Evolutionary conservation across 495 filamentous ascomycete species (phyloP).

Genomic region (Lophiotrema nucula): DNA sequence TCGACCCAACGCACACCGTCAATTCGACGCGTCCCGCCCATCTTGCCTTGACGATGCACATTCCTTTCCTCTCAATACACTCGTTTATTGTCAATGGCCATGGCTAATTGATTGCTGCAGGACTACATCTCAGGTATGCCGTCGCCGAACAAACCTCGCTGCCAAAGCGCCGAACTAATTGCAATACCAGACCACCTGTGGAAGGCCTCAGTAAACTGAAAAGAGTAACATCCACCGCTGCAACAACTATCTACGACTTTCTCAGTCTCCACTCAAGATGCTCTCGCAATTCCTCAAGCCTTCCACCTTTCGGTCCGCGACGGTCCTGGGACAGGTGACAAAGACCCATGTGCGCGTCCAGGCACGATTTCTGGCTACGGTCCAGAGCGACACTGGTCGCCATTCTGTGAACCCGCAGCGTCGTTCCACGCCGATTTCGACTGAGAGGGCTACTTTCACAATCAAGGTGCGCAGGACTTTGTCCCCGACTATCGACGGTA

Average conservation of each 20-base stretch:
- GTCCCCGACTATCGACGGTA: not conserved
- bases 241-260: conserved; percentile 12
- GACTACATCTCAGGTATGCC: conserved; percentile 40
- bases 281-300: conserved; percentile 65
- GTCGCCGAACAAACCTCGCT: not conserved
- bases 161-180: conserved; percentile 31
- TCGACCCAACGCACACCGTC: conserved; percentile 20
- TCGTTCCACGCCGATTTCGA: conserved; percentile 57
- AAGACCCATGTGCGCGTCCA: conserved; percentile 51
- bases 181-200: conserved; percentile 81
- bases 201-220: conserved; percentile 86
- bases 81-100: conserved; percentile 6
- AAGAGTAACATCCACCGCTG: conserved; percentile 24
- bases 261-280: conserved; percentile 53
- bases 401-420: conserved; percentile 47
- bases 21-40: conserved; percentile 7
- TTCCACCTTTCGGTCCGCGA: conserved; percentile 52
- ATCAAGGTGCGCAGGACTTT: conserved; percentile 63
- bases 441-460: conserved; percentile 87
- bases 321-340: conserved; percentile 56
- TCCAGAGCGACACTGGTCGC: conserved; percentile 64
- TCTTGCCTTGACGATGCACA: not conserved
- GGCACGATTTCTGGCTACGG: conserved; percentile 66
- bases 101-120: conserved; percentile 34
- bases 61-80: not conserved